phyloP scores from a whole-genome alignment of 306 rosid species.

The Glycine tomentella region DNA sequence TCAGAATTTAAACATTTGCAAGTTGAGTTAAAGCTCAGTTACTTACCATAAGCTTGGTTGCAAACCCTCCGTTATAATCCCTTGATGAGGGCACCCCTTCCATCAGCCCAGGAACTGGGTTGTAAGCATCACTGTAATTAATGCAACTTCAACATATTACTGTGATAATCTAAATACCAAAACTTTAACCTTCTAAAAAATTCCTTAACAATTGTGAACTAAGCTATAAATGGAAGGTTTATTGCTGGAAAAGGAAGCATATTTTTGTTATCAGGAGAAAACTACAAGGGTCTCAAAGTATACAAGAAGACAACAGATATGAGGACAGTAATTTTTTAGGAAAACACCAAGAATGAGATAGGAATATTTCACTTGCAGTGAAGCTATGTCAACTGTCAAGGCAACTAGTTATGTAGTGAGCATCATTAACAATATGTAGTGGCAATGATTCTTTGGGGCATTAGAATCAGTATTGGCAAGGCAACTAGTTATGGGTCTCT shows the following conservation, averaged over 20 bases:
- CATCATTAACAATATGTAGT: no score
- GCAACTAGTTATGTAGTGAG: slow-evolving; percentile 2
- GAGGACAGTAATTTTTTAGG: neutral
- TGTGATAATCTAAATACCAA: slow-evolving; percentile 22
- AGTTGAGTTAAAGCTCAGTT: slow-evolving; percentile 32
- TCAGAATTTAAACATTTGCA: slow-evolving; percentile 20
- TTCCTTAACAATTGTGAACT: neutral
- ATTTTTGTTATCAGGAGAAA: slow-evolving; percentile 22
- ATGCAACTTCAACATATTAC: slow-evolving; percentile 29
- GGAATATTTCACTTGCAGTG: neutral
- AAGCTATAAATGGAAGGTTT: neutral
- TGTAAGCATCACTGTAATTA: slow-evolving; percentile 80
- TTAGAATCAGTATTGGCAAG: no score
- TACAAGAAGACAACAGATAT: neutral
- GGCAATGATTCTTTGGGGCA: no score
- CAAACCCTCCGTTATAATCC: slow-evolving; percentile 90
- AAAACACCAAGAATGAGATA: neutral
- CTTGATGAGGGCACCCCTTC: slow-evolving; percentile 90
- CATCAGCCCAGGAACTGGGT: slow-evolving; percentile 98
- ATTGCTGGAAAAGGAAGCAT: slow-evolving; percentile 12
- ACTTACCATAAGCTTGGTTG: slow-evolving; percentile 91
- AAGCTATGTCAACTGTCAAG: neutral
- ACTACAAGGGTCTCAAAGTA: slow-evolving; percentile 20
- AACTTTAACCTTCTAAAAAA: neutral
- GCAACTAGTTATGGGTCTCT: no score